Evolutionary conservation across 2,329 filamentous ascomycete genomes (phyloP), one percentile per base, ranked within the genome.

Genomic region (Lachnellula willkommii): DNA sequence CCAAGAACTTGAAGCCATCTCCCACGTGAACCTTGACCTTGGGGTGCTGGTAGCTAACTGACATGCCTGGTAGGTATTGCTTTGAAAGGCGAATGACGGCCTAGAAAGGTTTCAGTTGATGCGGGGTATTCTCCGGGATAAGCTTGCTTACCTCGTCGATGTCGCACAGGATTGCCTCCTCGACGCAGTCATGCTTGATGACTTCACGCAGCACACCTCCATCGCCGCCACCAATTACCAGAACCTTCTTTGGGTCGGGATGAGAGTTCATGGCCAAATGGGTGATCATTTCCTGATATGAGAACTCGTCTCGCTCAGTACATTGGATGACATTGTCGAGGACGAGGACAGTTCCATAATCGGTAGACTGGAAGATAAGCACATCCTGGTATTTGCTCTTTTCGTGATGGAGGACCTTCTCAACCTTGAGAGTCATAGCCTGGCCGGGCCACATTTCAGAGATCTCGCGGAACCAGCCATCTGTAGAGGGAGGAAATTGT

Each of bases 401-500:
- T 81, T 99, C 94, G 81, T 97, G 93, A 83, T 96, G 92, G 62
- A 99, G 82, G 71, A 99, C 87, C 81, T 96, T 90, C 75, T 99
- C 93, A 76, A 99, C 94, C 77, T 89, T 91, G 73, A 96, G 87
- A 67, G 89, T 96, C 93, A 97, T 97, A 73, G 94, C 94, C 80
- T 97, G 94, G 74, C 94, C 83, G 61, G 94, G 93, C 94, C 94
- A 99, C 93, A 99, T 97, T 72, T 94, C 80, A 68, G 89, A 95
- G 78, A 96, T 92, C 80, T 99, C 94, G 75, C 91, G 89, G 88
- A 99, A 99, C 94, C 94, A 99, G 79, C 93, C 94, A 96, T 97
- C 94, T 96, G 66, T 15, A 57, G 47, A 26, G 28, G 48, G 50
- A n/a, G 36, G 52, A 22, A 50, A 54, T 37, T 48, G 55, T 60